phyloP scores from a whole-genome alignment of 768 basidiomycete genomes.

The Hydnum rufescens region DNA sequence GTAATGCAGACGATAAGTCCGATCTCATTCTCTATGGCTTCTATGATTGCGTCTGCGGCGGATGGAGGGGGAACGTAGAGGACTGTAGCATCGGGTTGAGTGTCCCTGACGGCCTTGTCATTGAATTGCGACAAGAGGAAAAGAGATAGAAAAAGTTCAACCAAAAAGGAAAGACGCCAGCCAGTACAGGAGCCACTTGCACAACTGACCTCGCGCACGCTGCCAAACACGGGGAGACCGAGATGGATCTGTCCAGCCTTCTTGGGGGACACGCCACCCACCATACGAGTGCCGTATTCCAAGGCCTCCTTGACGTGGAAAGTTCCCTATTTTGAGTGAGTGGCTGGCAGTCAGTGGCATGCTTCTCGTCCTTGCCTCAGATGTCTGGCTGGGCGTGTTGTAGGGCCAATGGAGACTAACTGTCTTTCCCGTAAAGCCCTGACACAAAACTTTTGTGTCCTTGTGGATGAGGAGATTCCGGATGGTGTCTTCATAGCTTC shows the following conservation, averaged over 20 bases:
- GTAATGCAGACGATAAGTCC: slow-evolving; percentile 95
- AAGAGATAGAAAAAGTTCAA: slow-evolving; percentile 6
- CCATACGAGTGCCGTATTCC: slow-evolving; percentile 91
- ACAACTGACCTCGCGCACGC: slow-evolving; percentile 60
- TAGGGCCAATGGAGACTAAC: slow-evolving; percentile 23
- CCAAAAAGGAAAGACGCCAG: background rate
- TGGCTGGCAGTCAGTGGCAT: background rate
- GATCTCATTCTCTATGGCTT: slow-evolving; percentile 98
- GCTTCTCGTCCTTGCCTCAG: no score
- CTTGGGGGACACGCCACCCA: slow-evolving; percentile 91
- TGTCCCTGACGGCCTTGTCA: slow-evolving; percentile 61
- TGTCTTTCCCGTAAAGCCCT: slow-evolving; percentile 90
- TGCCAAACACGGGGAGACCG: slow-evolving; percentile 84
- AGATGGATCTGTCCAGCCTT: slow-evolving; percentile 94
- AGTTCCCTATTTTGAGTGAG: slow-evolving; percentile 64
- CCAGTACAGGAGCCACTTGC: background rate
- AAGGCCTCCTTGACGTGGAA: slow-evolving; percentile 91
- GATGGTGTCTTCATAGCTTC: slow-evolving; percentile 74
- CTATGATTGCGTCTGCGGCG: slow-evolving; percentile 93
- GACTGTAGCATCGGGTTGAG: slow-evolving; percentile 80
- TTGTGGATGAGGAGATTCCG: slow-evolving; percentile 82
- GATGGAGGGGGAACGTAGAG: slow-evolving; percentile 96
- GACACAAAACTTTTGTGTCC: slow-evolving; percentile 85
- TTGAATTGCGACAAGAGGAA: background rate
- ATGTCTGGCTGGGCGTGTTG: background rate